phyloP scores from a whole-genome alignment of 1,139 yeast species.

The Zygosaccharomyces pseudobailii region DNA sequence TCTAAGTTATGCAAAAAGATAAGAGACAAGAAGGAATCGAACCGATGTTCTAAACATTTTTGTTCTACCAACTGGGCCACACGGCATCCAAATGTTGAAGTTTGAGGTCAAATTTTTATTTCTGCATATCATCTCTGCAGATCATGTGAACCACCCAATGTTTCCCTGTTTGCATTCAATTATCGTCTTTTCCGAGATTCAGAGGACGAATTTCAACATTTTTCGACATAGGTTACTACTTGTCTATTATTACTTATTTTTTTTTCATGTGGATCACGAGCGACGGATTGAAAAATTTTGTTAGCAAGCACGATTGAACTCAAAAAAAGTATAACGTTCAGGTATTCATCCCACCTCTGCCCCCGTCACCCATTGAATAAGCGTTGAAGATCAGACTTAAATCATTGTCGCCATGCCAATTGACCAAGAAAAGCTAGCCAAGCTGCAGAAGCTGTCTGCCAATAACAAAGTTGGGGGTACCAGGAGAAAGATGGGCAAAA shows the following conservation, averaged over 20 bases:
- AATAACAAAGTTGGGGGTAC: slow-evolving; percentile 82
- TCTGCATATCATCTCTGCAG: no score
- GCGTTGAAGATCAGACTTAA: slow-evolving; percentile 10
- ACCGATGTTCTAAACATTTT: slow-evolving; percentile 7
- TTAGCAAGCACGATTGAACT: background rate
- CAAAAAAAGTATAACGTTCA: background rate
- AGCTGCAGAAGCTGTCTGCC: slow-evolving; percentile 68
- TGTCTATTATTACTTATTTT: background rate
- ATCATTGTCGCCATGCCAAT: slow-evolving; percentile 52
- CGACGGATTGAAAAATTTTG: slow-evolving; percentile 11
- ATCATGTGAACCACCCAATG: no score
- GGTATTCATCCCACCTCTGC: background rate
- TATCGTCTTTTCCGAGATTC: no score
- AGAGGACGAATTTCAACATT: background rate
- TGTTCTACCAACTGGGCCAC: slow-evolving; percentile 31
- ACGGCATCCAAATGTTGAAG: slow-evolving; percentile 22
- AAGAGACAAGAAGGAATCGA: slow-evolving; percentile 19
- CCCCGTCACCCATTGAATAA: background rate
- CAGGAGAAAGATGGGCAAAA: slow-evolving; percentile 75
- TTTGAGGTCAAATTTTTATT: no score
- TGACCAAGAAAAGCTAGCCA: slow-evolving; percentile 84
- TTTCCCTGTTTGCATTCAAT: no score
- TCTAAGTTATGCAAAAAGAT: background rate
- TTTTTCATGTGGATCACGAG: background rate
- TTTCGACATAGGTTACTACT: background rate